Evolutionary conservation across 2,329 filamentous ascomycete species (phyloP), one percentile per base, ranked within the genome.

Genomic region (Hypoxylon sp.): DNA sequence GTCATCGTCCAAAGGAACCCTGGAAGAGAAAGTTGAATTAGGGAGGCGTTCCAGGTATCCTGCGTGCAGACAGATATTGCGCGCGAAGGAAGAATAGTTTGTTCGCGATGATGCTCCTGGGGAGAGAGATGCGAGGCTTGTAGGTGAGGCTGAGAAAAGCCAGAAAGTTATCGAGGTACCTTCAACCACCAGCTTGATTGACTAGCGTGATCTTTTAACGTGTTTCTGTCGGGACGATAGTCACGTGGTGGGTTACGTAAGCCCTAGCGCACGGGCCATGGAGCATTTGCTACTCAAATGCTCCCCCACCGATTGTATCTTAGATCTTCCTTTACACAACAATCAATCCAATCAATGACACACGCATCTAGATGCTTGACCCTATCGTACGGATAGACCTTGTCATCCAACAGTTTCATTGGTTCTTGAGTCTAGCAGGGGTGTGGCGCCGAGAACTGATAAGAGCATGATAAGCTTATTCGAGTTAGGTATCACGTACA

Each of bases 71-170:
- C 53, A 35, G 51, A 59, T 40, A n/a, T 40, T 48, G n/a, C n/a
- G 40, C 40, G 49, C n/a, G 20, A 64, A 27, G 6, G n/a, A 51
- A 54, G 27, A 22, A 33, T 33, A 40, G 40, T 49, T 57, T 49
- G 27, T 10, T 44, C 49, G n/a, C n/a, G 37, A 58, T 51, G 61
- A 57, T 46, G 55, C 27, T 62, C 7, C 35, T 59, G 35, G 27
- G 20, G 59, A 64, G 40, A 50, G 60, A 64, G 46, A 51, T 67
- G 53, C 58, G 53, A 68, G 68, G 64, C 59, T 68, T 63, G 61
- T 42, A 54, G 50, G 62, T 66, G 69, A 71, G 69, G 69, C 69
- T 71, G 69, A 70, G 49, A 63, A 65, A 61, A 37, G 37, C 37
- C 20, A 44, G 35, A 60, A 59, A 57, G 35, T 58, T 42, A 25